phyloP scores from a whole-genome alignment of 2,329 filamentous ascomycete species.

The Scedosporium aurantiacum region DNA sequence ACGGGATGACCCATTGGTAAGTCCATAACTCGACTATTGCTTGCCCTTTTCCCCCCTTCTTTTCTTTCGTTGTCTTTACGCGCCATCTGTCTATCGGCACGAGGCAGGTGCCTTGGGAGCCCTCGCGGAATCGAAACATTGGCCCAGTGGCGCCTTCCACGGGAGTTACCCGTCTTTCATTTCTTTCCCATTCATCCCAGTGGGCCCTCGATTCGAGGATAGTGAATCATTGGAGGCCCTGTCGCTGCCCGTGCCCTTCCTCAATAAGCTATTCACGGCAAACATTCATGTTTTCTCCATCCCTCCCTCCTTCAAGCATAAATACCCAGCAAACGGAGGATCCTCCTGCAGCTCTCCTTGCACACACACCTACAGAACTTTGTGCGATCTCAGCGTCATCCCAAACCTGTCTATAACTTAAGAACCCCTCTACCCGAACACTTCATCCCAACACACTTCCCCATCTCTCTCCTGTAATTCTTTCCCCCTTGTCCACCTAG shows the following conservation, averaged over 20 bases:
- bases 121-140: background rate
- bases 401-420: background rate
- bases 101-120: background rate
- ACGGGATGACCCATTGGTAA: constrained; percentile 47
- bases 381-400: background rate
- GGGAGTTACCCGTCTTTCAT: constrained; percentile 3
- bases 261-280: background rate
- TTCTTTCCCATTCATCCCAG: background rate
- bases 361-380: background rate
- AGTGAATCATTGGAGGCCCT: background rate
- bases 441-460: background rate
- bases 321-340: background rate
- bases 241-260: background rate
- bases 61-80: background rate
- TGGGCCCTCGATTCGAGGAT: background rate
- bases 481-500: constrained; percentile 8
- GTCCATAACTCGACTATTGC: constrained; percentile 13
- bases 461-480: constrained; percentile 7
- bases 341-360: background rate
- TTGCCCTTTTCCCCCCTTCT: constrained; percentile 1
- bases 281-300: background rate
- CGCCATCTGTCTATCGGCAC: background rate
- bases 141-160: background rate
- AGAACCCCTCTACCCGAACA: background rate
- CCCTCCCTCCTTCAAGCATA: background rate